Evolutionary conservation across 2,329 filamentous ascomycete species (phyloP), one percentile per base, ranked within the genome.

Genomic region (Colletotrichum sansevieriae): DNA sequence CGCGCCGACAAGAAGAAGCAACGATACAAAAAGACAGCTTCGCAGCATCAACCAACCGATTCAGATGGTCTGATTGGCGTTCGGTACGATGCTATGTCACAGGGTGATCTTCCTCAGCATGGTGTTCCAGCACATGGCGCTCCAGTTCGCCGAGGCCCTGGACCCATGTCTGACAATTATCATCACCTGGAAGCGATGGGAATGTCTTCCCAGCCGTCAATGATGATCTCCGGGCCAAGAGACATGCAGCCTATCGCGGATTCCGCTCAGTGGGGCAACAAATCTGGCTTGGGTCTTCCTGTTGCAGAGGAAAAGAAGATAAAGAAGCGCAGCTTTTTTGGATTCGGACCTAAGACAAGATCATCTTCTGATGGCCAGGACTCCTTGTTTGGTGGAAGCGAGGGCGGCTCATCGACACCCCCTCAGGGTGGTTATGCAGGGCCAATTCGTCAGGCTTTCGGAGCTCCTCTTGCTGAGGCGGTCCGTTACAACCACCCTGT

Each of bases 171-270:
- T 7, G 80, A 82, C 5, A 73, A 74, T 20, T 75, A 76, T 49
- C 75, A 79, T 37, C 73, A 76, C 20, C 43, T 44, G 3, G 54
- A 68, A 18, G 13, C 60, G 11, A 70, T 70, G 66, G 79, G 75
- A 55, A 80, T 79, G 75, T 79, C 76, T 18, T 79, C 79, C 18
- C 80, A 84, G 68, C 74, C 79, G 41, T 78, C 82, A 37, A 83
- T 85, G 70, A 78, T 78, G n/a, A 98, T 98, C 60, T 98, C 95
- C 1, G 93, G 85, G 1, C 95, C 95, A 1, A 95, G 90, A 66
- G 96, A 98, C 76, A 91, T 92, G 15, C 88, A 93, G 56, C 85
- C 94, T 18, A 97, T 98, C 71, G 90, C 95, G 29, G 92, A 98
- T 77, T 86, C 90, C 15, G 87, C 90, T n/a, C 85, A 88, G 5